Evolutionary conservation across 179 eudicot genomes (phyloP).

Genomic region (Actinidia arguta): DNA sequence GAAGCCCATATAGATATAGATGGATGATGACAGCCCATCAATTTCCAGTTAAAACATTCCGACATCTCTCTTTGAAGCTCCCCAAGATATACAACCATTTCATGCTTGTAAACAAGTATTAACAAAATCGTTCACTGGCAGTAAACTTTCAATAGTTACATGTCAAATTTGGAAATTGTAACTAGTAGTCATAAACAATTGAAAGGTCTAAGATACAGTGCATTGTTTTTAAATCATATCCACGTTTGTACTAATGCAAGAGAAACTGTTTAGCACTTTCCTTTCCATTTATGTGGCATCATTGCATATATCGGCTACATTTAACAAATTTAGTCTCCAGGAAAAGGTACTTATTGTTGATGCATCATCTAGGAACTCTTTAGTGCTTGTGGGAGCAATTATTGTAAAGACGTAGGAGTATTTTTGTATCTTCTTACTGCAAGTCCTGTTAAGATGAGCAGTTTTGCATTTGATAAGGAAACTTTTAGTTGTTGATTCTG

Average conservation of each 20-base stretch:
- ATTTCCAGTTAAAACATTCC: no score
- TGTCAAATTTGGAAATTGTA: no score
- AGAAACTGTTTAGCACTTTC: neutral
- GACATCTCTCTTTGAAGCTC: no score
- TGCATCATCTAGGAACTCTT: conserved; percentile 8
- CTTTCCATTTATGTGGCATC: neutral
- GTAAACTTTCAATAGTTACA: neutral
- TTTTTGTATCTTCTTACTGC: neutral
- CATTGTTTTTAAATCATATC: neutral
- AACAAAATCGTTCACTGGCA: no score
- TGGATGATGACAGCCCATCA: no score
- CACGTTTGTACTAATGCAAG: no score
- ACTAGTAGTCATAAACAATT: no score
- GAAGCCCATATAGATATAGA: no score
- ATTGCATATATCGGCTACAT: neutral
- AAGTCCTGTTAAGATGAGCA: neutral
- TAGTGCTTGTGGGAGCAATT: neutral
- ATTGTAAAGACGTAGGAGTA: no score
- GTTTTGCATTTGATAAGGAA: neutral
- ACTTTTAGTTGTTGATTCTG: neutral
- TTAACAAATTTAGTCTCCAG: neutral
- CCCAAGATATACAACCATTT: no score
- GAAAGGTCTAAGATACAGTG: no score
- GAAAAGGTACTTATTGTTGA: neutral
- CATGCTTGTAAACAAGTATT: no score